phyloP scores from a whole-genome alignment of 2,329 filamentous ascomycete species.

The Hypoxylon sp. region DNA sequence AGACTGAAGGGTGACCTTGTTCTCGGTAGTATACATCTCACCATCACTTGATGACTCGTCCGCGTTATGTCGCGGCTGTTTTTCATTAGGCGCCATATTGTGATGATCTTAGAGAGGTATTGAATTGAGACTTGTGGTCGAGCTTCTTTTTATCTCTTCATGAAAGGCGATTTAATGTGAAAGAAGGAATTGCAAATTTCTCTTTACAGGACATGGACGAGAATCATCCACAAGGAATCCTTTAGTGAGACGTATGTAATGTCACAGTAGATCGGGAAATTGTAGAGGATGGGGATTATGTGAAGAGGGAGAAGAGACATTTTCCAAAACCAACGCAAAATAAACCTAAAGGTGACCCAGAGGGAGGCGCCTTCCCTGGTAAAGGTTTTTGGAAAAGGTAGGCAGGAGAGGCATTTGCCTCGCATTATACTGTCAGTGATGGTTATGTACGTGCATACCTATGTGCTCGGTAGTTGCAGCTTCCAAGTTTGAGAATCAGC shows the following conservation, averaged over 20 bases:
- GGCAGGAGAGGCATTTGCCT: neutral
- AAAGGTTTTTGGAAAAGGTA: neutral
- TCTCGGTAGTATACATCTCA: constrained; percentile 3
- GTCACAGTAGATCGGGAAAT: neutral
- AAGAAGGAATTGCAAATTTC: neutral
- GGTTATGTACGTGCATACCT: neutral
- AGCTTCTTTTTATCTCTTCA: neutral
- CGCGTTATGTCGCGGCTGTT: neutral
- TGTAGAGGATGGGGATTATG: too few relatives aligned
- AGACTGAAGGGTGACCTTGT: constrained; percentile 20
- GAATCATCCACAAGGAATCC: neutral
- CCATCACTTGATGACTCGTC: neutral
- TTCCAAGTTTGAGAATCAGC: neutral
- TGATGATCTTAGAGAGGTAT: neutral
- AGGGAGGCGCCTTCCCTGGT: neutral
- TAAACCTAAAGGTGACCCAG: neutral
- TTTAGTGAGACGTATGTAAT: too few relatives aligned
- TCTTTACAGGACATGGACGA: neutral
- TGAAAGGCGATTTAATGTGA: neutral
- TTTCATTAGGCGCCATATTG: neutral
- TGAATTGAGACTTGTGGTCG: neutral
- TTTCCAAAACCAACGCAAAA: neutral
- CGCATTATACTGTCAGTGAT: neutral
- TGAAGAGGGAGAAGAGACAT: neutral
- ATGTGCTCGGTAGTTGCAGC: neutral